phyloP scores from a whole-genome alignment of 164 flowering plant species.

The Houttuynia cordata region DNA sequence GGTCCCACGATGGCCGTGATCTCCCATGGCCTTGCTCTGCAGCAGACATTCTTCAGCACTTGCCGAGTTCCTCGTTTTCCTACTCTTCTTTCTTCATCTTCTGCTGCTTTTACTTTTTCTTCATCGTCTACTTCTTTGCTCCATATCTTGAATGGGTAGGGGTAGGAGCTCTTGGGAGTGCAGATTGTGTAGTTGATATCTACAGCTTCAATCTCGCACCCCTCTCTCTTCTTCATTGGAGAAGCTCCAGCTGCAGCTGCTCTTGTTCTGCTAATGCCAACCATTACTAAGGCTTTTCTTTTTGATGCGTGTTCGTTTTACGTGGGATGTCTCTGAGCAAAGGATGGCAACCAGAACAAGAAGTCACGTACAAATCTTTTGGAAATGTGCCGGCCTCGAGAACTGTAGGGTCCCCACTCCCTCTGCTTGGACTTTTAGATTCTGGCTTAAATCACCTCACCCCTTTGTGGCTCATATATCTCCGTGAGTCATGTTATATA shows the following conservation, averaged over 20 bases:
- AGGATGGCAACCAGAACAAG: too few relatives aligned
- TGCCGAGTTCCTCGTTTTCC: slow-evolving; percentile 14
- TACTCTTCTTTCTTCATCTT: background rate
- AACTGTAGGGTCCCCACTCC: too few relatives aligned
- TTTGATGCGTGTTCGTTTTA: background rate
- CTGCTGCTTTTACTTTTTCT: background rate
- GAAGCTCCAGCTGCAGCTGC: slow-evolving; percentile 7
- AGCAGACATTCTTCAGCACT: slow-evolving; percentile 48
- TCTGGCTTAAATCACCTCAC: too few relatives aligned
- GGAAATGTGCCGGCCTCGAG: too few relatives aligned
- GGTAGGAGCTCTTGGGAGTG: slow-evolving; percentile 16
- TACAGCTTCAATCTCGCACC: slow-evolving; percentile 82
- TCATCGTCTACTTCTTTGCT: slow-evolving; percentile 7
- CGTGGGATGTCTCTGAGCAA: too few relatives aligned
- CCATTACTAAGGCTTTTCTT: too few relatives aligned
- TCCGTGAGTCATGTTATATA: too few relatives aligned
- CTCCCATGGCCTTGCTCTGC: slow-evolving; percentile 77
- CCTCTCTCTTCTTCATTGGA: slow-evolving; percentile 65
- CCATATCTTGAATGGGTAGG: slow-evolving; percentile 30
- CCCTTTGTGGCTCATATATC: too few relatives aligned
- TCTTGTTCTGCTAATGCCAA: too few relatives aligned
- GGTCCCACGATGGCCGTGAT: slow-evolving; percentile 88
- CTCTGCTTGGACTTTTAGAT: too few relatives aligned
- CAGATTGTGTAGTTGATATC: slow-evolving; percentile 62
- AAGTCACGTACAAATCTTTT: too few relatives aligned